A percentile compares a stretch with the other conserved stretches of the same genome.
phyloP scores from a whole-genome alignment of 345 rosid genomes.

The Eucalyptus shirleyi region DNA sequence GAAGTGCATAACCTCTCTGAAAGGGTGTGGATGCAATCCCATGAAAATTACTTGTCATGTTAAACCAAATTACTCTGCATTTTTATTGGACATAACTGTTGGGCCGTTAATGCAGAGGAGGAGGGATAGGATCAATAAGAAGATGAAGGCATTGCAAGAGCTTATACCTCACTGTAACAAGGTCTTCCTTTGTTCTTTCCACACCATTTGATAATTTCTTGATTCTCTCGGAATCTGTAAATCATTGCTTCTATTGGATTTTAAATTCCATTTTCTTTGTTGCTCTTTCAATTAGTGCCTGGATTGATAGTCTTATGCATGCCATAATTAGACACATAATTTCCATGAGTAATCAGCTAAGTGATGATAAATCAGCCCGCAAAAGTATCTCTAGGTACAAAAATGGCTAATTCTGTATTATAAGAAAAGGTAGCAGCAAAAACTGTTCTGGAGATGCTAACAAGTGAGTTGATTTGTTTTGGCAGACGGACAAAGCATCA shows the following conservation, averaged over 20 bases:
- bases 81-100: neutral
- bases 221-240: neutral
- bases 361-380: neutral
- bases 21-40: conserved; percentile 21
- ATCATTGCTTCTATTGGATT: neutral
- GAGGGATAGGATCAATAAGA: conserved; percentile 85
- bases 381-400: neutral
- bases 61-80: neutral
- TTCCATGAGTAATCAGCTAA: neutral
- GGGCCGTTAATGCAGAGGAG: conserved; percentile 40
- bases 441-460: neutral
- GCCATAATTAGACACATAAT: neutral
- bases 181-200: conserved; percentile 18
- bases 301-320: neutral
- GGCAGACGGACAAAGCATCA: conserved; percentile 90
- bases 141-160: conserved; percentile 81
- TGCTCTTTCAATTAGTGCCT: neutral
- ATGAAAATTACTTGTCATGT: neutral
- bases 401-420: neutral
- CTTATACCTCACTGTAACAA: conserved; percentile 86
- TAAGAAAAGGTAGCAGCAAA: neutral
- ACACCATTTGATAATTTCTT: neutral
- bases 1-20: conserved; percentile 73
- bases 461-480: neutral
- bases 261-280: neutral